phyloP scores from a whole-genome alignment of 2,329 filamentous ascomycete species.

The Fusarium mexicanum region DNA sequence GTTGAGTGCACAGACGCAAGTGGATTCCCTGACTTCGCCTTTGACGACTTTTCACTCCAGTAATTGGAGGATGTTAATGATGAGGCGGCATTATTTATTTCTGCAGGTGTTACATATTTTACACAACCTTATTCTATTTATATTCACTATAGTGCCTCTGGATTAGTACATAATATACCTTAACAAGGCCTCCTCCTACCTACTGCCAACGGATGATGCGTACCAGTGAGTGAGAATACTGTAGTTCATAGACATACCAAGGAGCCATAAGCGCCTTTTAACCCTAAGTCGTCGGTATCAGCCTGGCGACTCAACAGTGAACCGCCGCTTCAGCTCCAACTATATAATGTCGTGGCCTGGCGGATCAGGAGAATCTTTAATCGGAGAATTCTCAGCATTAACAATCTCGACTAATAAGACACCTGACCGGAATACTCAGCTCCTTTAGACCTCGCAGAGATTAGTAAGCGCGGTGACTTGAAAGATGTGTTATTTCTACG shows the following conservation, averaged over 20 bases:
- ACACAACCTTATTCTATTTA: not conserved
- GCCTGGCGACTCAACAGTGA: not conserved
- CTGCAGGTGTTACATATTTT: not conserved
- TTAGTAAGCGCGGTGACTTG: rapidly evolving
- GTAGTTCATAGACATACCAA: rapidly evolving
- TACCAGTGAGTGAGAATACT: not conserved
- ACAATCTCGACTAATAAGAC: not conserved
- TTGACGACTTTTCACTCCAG: not conserved
- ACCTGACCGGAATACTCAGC: rapidly evolving
- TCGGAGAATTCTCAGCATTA: not conserved
- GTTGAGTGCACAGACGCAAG: not conserved
- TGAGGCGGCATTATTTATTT: not conserved
- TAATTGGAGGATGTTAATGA: not conserved
- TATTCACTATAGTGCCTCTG: not conserved
- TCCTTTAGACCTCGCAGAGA: too few species aligned
- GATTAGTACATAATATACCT: not conserved
- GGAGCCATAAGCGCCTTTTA: rapidly evolving
- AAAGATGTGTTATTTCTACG: not conserved
- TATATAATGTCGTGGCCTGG: not conserved
- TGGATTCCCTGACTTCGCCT: not conserved
- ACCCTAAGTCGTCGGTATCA: rapidly evolving
- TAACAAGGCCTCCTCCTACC: rapidly evolving
- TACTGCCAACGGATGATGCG: too few species aligned
- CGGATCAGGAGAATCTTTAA: too few species aligned
- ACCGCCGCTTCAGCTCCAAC: too few species aligned